These are phyloP conservation scores for Penicillium cataractarum DNA, from an alignment of 495 filamentous ascomycete species.

Conservation along the genomic window DNA sequence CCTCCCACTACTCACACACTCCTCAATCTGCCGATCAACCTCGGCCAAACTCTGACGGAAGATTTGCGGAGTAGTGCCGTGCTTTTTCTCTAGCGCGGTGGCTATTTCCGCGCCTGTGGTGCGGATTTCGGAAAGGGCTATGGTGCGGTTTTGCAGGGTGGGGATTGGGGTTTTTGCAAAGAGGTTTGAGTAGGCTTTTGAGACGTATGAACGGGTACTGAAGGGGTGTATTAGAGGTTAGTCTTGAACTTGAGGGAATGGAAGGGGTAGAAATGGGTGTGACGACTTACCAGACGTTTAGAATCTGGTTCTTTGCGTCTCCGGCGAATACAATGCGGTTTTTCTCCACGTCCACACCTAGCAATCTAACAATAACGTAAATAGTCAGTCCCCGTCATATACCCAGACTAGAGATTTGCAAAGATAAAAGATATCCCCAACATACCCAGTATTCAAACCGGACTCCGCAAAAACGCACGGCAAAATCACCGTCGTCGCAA, in stretches of 20 bases:
- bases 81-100: slow-evolving; percentile 10
- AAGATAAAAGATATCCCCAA: background rate
- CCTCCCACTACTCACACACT: slow-evolving; percentile 1
- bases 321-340: slow-evolving; percentile 24
- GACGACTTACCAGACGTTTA: slow-evolving; percentile 18
- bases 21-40: slow-evolving; percentile 13
- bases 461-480: slow-evolving; percentile 27
- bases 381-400: too few relatives aligned
- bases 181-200: slow-evolving; percentile 22
- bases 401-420: background rate
- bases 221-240: background rate
- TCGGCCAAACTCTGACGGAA: slow-evolving; percentile 14
- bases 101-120: slow-evolving; percentile 23
- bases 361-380: slow-evolving; percentile 9
- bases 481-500: slow-evolving; percentile 23
- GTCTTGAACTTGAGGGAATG: background rate
- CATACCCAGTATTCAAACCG: slow-evolving; percentile 13
- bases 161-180: slow-evolving; percentile 23
- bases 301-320: slow-evolving; percentile 5
- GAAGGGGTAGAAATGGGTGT: slow-evolving; percentile 11
- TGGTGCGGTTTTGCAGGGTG: slow-evolving; percentile 10
- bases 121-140: slow-evolving; percentile 22
- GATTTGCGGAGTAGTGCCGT: slow-evolving; percentile 11
- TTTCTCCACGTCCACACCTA: slow-evolving; percentile 18
- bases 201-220: slow-evolving; percentile 26